Conservation (phyloP, 2,329 filamentous ascomycete genomes). For the Monilinia laxa region DNA sequence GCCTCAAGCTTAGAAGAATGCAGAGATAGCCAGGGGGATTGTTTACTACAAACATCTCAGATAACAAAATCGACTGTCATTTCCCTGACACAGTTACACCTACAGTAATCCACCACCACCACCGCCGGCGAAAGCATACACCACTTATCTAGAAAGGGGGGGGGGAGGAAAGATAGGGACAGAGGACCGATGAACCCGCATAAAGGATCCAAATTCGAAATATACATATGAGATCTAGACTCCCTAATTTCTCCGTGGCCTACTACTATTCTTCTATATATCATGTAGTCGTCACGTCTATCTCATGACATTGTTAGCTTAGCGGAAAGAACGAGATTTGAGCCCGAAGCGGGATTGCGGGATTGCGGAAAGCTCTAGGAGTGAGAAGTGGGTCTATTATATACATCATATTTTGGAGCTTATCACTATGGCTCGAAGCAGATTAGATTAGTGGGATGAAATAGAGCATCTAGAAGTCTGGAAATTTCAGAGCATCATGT, state of each 20-base stretch:
- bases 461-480: no score
- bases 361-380: neutral
- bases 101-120: no score
- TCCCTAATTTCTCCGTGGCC: neutral
- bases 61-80: neutral
- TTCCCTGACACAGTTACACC: no score
- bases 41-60: neutral
- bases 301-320: neutral
- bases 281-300: neutral
- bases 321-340: neutral
- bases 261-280: neutral
- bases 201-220: neutral
- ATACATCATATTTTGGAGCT: no score
- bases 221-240: neutral
- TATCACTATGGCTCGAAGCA: no score
- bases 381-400: neutral
- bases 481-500: no score
- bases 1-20: neutral
- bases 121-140: no score
- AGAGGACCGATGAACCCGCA: conserved; percentile 9
- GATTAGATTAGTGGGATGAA: no score
- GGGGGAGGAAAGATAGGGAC: no score
- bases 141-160: no score
- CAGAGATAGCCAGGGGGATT: neutral
- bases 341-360: conserved; percentile 13